Evolutionary conservation across 192 early-diverging fungal species (phyloP), one percentile per base, ranked within the genome.

Genomic region (Allomyces arbusculus): DNA sequence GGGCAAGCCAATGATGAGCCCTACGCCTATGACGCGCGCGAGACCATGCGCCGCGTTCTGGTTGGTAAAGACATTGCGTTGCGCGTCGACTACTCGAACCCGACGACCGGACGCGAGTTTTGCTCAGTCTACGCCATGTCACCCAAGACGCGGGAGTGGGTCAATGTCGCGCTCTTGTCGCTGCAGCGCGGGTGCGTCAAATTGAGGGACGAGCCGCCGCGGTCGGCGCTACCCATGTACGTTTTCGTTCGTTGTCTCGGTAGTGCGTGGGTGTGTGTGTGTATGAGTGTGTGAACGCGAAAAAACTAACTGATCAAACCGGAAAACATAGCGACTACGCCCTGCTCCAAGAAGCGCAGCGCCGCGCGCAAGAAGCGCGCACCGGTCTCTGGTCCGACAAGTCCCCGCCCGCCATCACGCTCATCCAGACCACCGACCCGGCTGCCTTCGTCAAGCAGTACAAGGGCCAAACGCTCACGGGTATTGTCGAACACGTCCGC

Each of bases 401-500:
- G 75, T 74, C 76, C 72, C 45, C 69, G 22, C 81, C 80, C 61
- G 71, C 73, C 61, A 74, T 82, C 25, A 74, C 77, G 16, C 79
- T 79, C 65, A 71, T 73, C 50, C 79, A 87, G 33, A 76, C 82
- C n/a, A 79, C 72, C 26, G 91, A 95, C 62, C 71, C 81, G 1
- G 76, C 77, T 50, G 76, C 66, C 24, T 92, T 97, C 68, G 72
- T 93, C 64, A 86, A 87, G 23, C 78, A 79, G 64, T 76, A 90
- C 74, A 89, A 88, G 75, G 89, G 91, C 58, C 82, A 81, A 63
- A 82, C 82, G n/a, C 71, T 98, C 25, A 79, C 86, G 62, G 92
- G 87, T 26, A 85, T 94, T 24, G 77, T 99, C 70, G 96, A 99
- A 74, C 91, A 90, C 74, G 87, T 97, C n/a, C 90, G 93, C 61